Evolutionary conservation across 2,329 filamentous ascomycete species (phyloP).

Genomic region (Colletotrichum gloeosporioides): DNA sequence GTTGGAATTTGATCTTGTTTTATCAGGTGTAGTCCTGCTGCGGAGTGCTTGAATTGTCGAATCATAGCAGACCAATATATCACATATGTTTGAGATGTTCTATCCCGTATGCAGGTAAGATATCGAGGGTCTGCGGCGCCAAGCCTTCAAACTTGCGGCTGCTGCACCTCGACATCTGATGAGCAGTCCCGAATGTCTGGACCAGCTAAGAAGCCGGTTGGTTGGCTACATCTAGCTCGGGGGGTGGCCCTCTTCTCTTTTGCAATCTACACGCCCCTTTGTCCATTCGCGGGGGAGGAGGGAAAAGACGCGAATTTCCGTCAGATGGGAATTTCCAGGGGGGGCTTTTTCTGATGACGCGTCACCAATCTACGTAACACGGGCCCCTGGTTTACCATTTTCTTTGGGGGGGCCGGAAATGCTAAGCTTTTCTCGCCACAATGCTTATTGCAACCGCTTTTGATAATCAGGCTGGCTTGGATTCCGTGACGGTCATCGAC

Average conservation of each 20-base stretch:
- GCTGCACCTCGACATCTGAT: neutral
- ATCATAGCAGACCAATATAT: neutral
- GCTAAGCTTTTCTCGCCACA: conserved; percentile 11
- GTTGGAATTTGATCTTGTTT: neutral
- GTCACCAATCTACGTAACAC: conserved; percentile 11
- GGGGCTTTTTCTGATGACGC: neutral
- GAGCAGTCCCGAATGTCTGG: neutral
- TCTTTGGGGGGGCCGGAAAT: conserved; percentile 7
- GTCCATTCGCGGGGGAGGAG: neutral
- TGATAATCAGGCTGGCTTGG: conserved; percentile 13
- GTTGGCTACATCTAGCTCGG: neutral
- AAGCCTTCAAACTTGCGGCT: neutral
- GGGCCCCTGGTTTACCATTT: neutral
- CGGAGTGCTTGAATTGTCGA: neutral
- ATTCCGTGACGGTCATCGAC: neutral
- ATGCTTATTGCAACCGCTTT: conserved; percentile 15
- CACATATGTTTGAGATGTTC: neutral
- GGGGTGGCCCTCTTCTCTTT: neutral
- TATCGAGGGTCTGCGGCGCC: neutral
- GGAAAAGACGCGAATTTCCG: neutral
- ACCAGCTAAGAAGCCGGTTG: neutral
- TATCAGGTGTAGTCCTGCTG: neutral
- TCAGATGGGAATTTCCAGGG: neutral
- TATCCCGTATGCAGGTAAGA: no score
- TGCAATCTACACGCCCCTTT: neutral